Conservation (phyloP, 176 grass and related monocot species). For the Musa troglodytarum region DNA sequence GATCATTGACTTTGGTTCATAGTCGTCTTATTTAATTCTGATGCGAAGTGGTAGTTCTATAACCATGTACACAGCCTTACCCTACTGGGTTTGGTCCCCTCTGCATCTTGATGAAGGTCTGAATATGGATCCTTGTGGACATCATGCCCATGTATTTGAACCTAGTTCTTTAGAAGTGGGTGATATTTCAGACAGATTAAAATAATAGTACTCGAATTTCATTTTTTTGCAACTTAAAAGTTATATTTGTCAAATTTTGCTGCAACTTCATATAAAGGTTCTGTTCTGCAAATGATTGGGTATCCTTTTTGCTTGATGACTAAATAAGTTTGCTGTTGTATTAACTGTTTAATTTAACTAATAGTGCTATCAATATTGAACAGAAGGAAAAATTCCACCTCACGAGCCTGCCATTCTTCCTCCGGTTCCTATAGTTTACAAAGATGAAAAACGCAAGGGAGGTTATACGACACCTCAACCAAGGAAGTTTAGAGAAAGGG, state of each 20-base stretch:
- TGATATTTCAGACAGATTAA: neutral
- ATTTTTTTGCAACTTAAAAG: neutral
- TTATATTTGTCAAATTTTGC: no score
- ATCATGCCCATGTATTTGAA: neutral
- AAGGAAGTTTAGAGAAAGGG: slow-evolving; percentile 75
- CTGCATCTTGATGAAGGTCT: neutral
- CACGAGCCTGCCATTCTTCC: slow-evolving; percentile 73
- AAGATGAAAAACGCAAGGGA: slow-evolving; percentile 67
- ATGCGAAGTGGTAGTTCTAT: neutral
- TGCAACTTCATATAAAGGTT: neutral
- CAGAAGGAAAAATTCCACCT: slow-evolving; percentile 87
- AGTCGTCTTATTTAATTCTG: neutral
- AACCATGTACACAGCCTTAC: neutral
- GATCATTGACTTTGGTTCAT: neutral
- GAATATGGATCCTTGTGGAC: neutral
- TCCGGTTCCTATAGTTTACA: slow-evolving; percentile 37
- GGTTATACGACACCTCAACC: slow-evolving; percentile 64
- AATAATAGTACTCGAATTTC: neutral
- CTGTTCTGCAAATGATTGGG: neutral
- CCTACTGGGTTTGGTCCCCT: neutral
- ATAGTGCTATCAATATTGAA: neutral
- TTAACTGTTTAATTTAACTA: neutral
- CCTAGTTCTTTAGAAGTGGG: neutral
- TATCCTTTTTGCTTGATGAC: neutral
- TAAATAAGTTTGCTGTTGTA: neutral